Conservation (phyloP, 331 rosid species). For the Spiraea crenata region DNA sequence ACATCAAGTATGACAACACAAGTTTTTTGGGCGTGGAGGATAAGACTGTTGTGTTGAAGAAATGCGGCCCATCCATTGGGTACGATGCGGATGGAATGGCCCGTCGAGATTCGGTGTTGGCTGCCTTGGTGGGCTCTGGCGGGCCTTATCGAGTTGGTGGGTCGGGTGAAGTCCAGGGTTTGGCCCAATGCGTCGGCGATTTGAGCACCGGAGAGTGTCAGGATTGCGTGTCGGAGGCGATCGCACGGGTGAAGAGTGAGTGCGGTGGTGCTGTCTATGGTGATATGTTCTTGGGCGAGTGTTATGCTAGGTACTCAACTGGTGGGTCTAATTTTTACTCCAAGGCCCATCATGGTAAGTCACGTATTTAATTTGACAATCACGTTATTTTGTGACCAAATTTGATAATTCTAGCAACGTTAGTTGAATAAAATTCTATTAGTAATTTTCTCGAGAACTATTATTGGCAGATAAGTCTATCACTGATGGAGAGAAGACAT, state of each 20-base stretch:
- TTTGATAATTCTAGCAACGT: background rate
- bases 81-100: conserved; percentile 46
- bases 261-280: conserved; percentile 62
- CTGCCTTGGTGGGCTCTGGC: conserved; percentile 42
- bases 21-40: conserved; percentile 68
- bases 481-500: conserved; percentile 60
- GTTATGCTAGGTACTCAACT: conserved; percentile 63
- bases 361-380: background rate
- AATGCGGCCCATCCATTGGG: conserved; percentile 68
- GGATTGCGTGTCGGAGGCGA: conserved; percentile 66
- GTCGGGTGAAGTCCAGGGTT: conserved; percentile 59
- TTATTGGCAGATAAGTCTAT: conserved; percentile 45
- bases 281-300: conserved; percentile 74
- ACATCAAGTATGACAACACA: conserved; percentile 67
- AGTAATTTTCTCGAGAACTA: background rate
- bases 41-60: conserved; percentile 67
- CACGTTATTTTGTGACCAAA: background rate
- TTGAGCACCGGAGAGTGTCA: conserved; percentile 62
- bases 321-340: conserved; percentile 46
- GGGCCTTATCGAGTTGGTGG: conserved; percentile 70
- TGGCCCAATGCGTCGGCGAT: conserved; percentile 77
- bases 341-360: conserved; percentile 57
- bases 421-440: too few relatives aligned
- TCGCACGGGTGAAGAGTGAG: conserved; percentile 62
- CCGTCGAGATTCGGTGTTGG: conserved; percentile 53